Evolutionary conservation across 2,329 filamentous ascomycete species (phyloP), one percentile per base, ranked within the genome.

Genomic region (Neonectria faginata): DNA sequence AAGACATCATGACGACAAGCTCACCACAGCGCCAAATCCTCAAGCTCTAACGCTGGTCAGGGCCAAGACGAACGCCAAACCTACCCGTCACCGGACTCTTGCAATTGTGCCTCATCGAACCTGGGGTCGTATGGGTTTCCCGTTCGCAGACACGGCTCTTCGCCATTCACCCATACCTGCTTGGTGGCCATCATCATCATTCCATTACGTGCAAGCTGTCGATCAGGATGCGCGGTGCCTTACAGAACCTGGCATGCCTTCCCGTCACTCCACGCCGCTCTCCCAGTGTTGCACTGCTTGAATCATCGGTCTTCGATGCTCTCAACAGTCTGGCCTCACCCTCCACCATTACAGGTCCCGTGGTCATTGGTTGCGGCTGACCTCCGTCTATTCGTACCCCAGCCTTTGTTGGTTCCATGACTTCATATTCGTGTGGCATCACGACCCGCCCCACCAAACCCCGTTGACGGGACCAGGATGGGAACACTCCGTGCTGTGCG

Each of bases 381-480:
- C 12, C 47, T 41, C 18, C 33, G 9, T 18, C 39, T 41, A 41
- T 41, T 41, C 39, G 14, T 41, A 41, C 7, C 36, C 16, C 16
- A 41, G 39, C 29, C n/a, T 14, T 64, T 63, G 62, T 67, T 66
- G 67, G 67, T 57, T 67, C 48, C 39, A 67, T 60, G 60, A 68
- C 48, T 60, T 60, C 59, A 67, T 62, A 45, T 20, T 33, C 54
- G 33, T 41, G 51, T 65, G 58, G 45, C 50, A 27, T 50, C 59
- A 68, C 20, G 29, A 42, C 66, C 52, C 47, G 45, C 60, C 54
- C 56, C 69, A 66, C 62, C 57, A 57, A 63, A 66, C 57, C 64
- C 59, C 51, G 48, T 27, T 53, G 53, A 64, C 25, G 60, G 65
- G 48, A 66, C 60, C 29, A 14, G 42, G 45, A 67, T 18, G 47